Evolutionary conservation across 352 stramenopile genomes (phyloP).

Genomic region (Phytophthora melonis): DNA sequence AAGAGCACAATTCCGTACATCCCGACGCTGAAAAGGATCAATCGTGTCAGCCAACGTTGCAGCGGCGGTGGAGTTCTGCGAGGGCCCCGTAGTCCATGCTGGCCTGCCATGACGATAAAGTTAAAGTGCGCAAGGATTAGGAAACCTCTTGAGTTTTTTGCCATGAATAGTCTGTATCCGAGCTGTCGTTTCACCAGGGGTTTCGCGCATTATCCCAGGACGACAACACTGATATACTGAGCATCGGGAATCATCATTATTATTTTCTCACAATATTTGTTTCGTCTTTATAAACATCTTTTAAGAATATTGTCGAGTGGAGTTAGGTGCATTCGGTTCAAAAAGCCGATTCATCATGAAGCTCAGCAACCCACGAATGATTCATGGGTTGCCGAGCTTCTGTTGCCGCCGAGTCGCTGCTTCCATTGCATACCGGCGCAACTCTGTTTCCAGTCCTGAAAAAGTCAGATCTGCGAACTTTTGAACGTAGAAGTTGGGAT

Average conservation of each 20-base stretch:
- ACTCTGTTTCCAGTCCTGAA: constrained; percentile 14
- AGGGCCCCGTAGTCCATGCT: not conserved
- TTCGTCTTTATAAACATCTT: too few species aligned
- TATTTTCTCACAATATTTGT: too few species aligned
- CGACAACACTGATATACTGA: too few species aligned
- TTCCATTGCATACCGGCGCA: constrained; percentile 26
- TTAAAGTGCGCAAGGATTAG: too few species aligned
- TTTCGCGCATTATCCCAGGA: too few species aligned
- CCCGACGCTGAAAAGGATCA: constrained; percentile 21
- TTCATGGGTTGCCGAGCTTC: constrained; percentile 8
- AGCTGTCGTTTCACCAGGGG: too few species aligned
- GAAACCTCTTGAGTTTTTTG: not conserved
- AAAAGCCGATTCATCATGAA: too few species aligned
- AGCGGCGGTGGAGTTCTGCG: constrained; percentile 4
- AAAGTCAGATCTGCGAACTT: constrained; percentile 24
- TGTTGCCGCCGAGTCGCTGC: constrained; percentile 15
- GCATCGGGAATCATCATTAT: too few species aligned
- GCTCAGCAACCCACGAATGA: too few species aligned
- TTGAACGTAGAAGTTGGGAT: constrained; percentile 23
- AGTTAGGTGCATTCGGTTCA: too few species aligned
- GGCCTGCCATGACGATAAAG: constrained; percentile 3
- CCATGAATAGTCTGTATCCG: not conserved
- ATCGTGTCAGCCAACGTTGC: constrained; percentile 16
- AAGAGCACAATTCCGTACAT: constrained; percentile 23
- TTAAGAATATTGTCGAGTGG: too few species aligned